Conservation (phyloP, 176 grass and related monocot genomes). For the Areca catechu region DNA sequence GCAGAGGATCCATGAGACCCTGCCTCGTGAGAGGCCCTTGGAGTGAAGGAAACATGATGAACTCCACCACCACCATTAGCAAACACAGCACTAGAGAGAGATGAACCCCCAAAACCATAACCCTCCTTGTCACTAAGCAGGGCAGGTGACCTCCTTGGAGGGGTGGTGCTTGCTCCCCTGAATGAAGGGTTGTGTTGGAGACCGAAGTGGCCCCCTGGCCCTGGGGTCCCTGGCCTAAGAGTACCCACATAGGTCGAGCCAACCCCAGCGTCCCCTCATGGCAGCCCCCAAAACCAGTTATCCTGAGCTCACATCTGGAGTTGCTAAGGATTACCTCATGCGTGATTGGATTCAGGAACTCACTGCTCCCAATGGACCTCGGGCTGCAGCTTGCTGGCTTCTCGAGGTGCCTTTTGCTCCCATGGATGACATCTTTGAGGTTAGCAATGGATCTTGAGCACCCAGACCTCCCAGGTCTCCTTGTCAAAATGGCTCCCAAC, state of each 20-base stretch:
- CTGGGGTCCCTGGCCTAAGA: slow-evolving; percentile 73
- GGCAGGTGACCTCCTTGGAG: slow-evolving; percentile 62
- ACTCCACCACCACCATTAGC: neutral
- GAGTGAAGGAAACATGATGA: neutral
- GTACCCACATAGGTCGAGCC: slow-evolving; percentile 71
- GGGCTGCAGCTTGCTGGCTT: slow-evolving; percentile 77
- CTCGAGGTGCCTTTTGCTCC: slow-evolving; percentile 87
- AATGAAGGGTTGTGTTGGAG: slow-evolving; percentile 41
- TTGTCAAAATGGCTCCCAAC: slow-evolving; percentile 52
- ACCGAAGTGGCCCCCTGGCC: slow-evolving; percentile 51
- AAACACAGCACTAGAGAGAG: slow-evolving; percentile 9
- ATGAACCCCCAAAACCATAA: neutral
- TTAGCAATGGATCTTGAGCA: slow-evolving; percentile 93
- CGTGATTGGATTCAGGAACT: slow-evolving; percentile 94
- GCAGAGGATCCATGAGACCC: neutral
- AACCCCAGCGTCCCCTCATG: slow-evolving; percentile 2
- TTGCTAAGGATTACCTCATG: slow-evolving; percentile 96
- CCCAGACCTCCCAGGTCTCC: slow-evolving; percentile 50
- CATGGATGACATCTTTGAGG: slow-evolving; percentile 92
- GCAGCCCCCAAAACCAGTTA: slow-evolving; percentile 46
- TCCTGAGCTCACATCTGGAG: slow-evolving; percentile 87
- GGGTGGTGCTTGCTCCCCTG: slow-evolving; percentile 37
- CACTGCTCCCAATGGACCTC: slow-evolving; percentile 89
- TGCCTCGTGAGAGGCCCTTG: no score
- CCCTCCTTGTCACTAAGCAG: slow-evolving; percentile 34